Conservation (phyloP, 371 early-diverging fungal genomes). For the Lichtheimia hyalospora region DNA sequence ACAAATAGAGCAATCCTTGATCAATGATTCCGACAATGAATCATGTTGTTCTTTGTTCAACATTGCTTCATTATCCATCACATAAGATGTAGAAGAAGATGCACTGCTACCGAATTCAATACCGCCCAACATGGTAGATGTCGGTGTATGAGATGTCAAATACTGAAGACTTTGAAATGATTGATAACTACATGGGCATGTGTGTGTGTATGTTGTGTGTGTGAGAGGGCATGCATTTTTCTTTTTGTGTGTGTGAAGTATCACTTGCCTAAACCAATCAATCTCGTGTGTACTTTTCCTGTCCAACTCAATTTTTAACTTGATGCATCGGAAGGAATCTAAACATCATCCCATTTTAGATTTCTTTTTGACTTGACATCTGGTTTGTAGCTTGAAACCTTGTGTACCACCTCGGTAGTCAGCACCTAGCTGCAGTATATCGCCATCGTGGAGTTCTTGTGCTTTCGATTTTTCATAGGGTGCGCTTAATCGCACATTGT, state of each 20-base stretch:
- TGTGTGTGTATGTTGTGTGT: background rate
- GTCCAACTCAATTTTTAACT: conserved; percentile 73
- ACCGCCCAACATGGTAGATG: background rate
- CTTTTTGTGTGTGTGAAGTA: too few relatives aligned
- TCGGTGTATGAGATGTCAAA: background rate
- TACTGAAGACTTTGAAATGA: background rate
- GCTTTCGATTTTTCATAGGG: conserved; percentile 82
- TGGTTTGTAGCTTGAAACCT: conserved; percentile 2
- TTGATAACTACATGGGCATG: background rate
- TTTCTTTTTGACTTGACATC: background rate
- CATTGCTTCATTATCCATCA: too few relatives aligned
- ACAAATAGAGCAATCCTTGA: conserved; percentile 93
- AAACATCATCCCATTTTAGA: conserved; percentile 3
- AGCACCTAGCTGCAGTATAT: conserved; percentile 90
- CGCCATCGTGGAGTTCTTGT: conserved; percentile 81
- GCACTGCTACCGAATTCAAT: background rate
- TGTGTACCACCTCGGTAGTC: conserved; percentile 54
- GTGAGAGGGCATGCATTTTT: too few relatives aligned
- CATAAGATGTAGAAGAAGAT: too few relatives aligned
- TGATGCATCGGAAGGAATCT: conserved; percentile 71
- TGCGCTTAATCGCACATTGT: conserved; percentile 83
- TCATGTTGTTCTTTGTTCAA: background rate
- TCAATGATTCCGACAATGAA: background rate
- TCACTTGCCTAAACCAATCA: conserved; percentile 6
- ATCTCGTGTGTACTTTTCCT: conserved; percentile 26